Conservation (phyloP, 2,329 filamentous ascomycete species). For the Claviceps arundinis region DNA sequence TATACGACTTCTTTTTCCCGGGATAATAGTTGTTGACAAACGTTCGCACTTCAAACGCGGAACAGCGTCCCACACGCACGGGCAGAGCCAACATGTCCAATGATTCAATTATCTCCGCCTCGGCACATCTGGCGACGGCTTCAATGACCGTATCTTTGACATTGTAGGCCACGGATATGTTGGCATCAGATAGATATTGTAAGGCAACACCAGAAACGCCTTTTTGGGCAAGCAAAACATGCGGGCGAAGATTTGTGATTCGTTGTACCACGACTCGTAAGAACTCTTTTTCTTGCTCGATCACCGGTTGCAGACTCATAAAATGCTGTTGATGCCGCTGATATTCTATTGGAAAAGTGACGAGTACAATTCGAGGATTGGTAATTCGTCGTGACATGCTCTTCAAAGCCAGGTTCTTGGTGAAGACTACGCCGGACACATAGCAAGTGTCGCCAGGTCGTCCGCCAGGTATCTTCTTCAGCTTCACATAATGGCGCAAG, state of each 20-base stretch:
- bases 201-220: slow-evolving; percentile 85
- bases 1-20: slow-evolving; percentile 81
- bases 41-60: slow-evolving; percentile 88
- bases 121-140: slow-evolving; percentile 82
- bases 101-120: slow-evolving; percentile 85
- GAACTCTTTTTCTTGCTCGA: slow-evolving; percentile 92
- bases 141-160: slow-evolving; percentile 94
- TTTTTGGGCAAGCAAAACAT: slow-evolving; percentile 81
- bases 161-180: slow-evolving; percentile 89
- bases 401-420: slow-evolving; percentile 91
- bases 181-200: slow-evolving; percentile 73
- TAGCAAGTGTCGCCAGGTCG: slow-evolving; percentile 88
- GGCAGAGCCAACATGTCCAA: slow-evolving; percentile 74
- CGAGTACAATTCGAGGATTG: slow-evolving; percentile 77
- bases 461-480: slow-evolving; percentile 91
- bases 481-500: slow-evolving; percentile 90
- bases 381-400: slow-evolving; percentile 83
- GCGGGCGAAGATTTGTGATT: slow-evolving; percentile 73
- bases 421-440: slow-evolving; percentile 91
- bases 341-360: slow-evolving; percentile 94
- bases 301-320: slow-evolving; percentile 94
- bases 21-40: slow-evolving; percentile 68
- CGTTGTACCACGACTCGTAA: slow-evolving; percentile 81
- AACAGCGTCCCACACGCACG: slow-evolving; percentile 65
- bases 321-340: slow-evolving; percentile 79